Base-by-base conservation (phyloP, 2,329 filamentous ascomycete species). In the Hawksworthiomyces lignivorus region DNA sequence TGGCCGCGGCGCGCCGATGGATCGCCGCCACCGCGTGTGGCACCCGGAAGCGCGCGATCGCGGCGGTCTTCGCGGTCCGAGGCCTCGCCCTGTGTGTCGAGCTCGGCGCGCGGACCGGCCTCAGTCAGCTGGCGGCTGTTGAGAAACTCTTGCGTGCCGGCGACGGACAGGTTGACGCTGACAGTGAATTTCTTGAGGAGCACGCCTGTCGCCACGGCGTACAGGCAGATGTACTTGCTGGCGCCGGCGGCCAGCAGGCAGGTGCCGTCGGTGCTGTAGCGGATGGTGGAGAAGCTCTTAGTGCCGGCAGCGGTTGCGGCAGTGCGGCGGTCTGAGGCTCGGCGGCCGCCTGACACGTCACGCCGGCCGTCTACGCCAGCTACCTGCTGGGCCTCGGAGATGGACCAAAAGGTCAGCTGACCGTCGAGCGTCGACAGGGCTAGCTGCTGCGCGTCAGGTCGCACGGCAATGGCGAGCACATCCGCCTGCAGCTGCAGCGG, bases 191-290 rank as follows among this genome's bases (percentile, higher is more conserved):
- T 96, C 61, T 94, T 95, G 43, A 97, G 70, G 10, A 98, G 68
- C 1, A 92, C 87, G 60, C 92, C 88, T 1, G 90, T 94, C 44
- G 81, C 80, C 24, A 94, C 87, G n/a, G 94, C 90, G 64, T 98
- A 98, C 44, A 98, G 64, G 59, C 92, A 97, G 39, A 98, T 96
- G 62, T 94, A 96, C 67, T 98, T 98, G 80, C 88, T 96, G 70
- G 92, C 95, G 24, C 92, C 92, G 36, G 80, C 89, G 1, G 90
- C 92, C 30, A 98, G 70, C 10, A 98, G 71, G 54, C 92, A 96
- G 48, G 80, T 85, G 11, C 92, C 92, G 57, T 98, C 92, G 1
- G 87, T 84, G 59, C 88, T 95, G 65, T 97, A 98, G 41, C 77
- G 79, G 50, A 98, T 85, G 7, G 84, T 84, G 55, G 77, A 82